A percentile compares a stretch with the other conserved stretches of the same genome.
phyloP scores from a whole-genome alignment of 306 rosid species.

The Quercus agrifolia region DNA sequence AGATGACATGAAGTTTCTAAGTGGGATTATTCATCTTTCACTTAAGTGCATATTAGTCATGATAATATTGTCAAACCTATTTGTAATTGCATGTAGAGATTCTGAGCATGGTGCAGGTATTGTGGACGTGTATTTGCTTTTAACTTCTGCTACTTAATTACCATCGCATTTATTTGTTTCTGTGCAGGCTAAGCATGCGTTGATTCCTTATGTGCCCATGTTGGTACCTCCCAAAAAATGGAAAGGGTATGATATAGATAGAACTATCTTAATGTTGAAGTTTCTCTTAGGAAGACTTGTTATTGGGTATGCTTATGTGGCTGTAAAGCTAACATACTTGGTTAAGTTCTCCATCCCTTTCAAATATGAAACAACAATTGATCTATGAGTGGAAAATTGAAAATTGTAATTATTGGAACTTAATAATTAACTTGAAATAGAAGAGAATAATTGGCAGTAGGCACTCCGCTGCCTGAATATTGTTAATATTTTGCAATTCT shows the following conservation, averaged over 20 bases:
- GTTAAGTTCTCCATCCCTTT: not conserved
- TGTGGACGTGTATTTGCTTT: not conserved
- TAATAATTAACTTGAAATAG: not conserved
- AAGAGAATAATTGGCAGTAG: constrained; percentile 3
- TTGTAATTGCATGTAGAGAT: constrained; percentile 1
- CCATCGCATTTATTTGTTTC: constrained; percentile 28
- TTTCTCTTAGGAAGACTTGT: constrained; percentile 1
- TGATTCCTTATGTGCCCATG: constrained; percentile 85
- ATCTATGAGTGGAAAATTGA: not conserved
- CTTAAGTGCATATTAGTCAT: not conserved
- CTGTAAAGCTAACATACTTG: not conserved
- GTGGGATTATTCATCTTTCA: constrained; percentile 10
- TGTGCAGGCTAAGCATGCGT: constrained; percentile 69
- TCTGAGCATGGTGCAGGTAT: not conserved
- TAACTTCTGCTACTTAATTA: constrained; percentile 12
- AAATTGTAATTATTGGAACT: not conserved
- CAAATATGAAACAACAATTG: not conserved
- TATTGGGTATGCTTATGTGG: constrained; percentile 1
- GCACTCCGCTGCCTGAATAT: not conserved
- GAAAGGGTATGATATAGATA: constrained; percentile 64
- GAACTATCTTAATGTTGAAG: constrained; percentile 19
- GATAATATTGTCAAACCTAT: constrained; percentile 1
- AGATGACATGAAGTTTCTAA: constrained; percentile 2
- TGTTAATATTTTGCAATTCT: not conserved
- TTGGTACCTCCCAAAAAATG: constrained; percentile 83